Base-by-base conservation (phyloP, 305 asterid genomes). In the Rubia balearica region DNA sequence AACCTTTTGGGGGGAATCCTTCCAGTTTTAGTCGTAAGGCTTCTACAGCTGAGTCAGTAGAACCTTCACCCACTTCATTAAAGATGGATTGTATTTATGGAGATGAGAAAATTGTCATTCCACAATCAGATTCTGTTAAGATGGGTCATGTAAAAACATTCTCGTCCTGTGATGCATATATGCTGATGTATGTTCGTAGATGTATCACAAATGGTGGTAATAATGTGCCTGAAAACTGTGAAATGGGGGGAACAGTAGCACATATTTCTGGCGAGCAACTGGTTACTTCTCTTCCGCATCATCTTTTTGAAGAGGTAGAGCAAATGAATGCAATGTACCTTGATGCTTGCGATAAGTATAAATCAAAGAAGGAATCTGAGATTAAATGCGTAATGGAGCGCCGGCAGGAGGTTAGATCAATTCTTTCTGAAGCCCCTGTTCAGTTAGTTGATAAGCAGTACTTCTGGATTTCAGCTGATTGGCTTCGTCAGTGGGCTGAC, bases 401-500 rank as follows among this genome's bases (percentile, higher is more conserved):
- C 71, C 86, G 97, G 64, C 88, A 83, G 76, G 99, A 94, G 85
- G 97, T 94, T 61, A 89, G 98, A 17, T 86, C 90, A 48, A 73
- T 91, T 79, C 95, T 94, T 77, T 79, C 95, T 80, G 85, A 84
- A 80, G 96, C 98, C 75, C 91, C 96, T 74, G 98, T 88, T 67
- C 82, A 67, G 70, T 85, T 90, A 61, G 84, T 77, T 59, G 95
- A 81, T 75, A 79, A 81, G 72, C 85, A 87, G 8, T 89, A 85
- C 83, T 88, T 82, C 81, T 94, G 98, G 98, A 82, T 94, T 78
- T 86, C 98, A 59, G 78, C 89, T 46, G 99, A 94, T 61, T 94
- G 98, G 98, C 94, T 94, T 79, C 98, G 97, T 68, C 99, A 85
- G 66, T 94, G 99, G 99, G 88, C 99, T 56, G 99, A 94, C 81